These are phyloP conservation scores for Kregervanrija delftensis DNA, from an alignment of 805 yeast genomes.

Conservation along the genomic window DNA sequence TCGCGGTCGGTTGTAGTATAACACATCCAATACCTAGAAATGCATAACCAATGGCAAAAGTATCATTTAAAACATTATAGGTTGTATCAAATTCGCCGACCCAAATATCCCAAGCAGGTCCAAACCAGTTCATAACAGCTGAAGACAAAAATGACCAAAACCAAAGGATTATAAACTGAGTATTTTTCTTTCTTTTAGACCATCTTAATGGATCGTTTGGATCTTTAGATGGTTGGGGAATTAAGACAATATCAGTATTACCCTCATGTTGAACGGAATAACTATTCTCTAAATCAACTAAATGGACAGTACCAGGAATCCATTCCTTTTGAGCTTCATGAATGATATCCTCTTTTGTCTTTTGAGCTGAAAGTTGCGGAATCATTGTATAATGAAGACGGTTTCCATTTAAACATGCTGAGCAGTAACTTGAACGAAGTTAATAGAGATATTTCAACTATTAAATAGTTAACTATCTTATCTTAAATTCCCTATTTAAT, in stretches of 20 bases:
- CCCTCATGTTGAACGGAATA: conserved; percentile 20
- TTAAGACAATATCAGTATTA: conserved; percentile 23
- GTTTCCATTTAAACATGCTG: no score
- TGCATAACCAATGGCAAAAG: conserved; percentile 22
- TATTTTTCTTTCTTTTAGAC: conserved; percentile 23
- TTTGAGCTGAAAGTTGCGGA: background rate
- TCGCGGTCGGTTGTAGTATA: conserved; percentile 40
- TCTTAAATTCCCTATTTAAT: no score
- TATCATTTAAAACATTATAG: conserved; percentile 25
- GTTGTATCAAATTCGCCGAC: conserved; percentile 26
- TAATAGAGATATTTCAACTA: no score
- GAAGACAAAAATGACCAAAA: conserved; percentile 31
- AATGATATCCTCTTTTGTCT: background rate
- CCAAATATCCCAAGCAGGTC: conserved; percentile 32
- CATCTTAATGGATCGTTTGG: conserved; percentile 34
- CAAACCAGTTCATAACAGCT: conserved; percentile 26
- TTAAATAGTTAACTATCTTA: no score
- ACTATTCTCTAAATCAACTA: conserved; percentile 35
- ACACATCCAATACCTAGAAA: conserved; percentile 37
- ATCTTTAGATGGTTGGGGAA: conserved; percentile 32
- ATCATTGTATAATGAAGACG: no score
- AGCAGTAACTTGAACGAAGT: no score
- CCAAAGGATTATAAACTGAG: conserved; percentile 32
- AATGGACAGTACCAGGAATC: conserved; percentile 45
- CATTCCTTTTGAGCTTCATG: conserved; percentile 3